phyloP scores from a whole-genome alignment of 257 asterid species.

The Fraxinus cuspidata region DNA sequence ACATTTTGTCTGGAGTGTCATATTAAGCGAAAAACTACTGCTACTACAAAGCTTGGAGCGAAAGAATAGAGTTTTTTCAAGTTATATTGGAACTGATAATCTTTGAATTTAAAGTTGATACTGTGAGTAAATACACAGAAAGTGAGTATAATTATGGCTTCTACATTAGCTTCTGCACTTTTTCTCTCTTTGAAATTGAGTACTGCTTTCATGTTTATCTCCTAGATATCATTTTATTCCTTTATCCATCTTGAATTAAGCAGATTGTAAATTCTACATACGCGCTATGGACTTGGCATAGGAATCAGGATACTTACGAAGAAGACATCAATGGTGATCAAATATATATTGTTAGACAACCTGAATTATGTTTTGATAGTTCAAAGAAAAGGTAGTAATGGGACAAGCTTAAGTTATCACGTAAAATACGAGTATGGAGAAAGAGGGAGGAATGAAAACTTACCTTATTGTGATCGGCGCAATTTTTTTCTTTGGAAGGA shows the following conservation, averaged over 20 bases:
- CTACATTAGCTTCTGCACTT: background rate
- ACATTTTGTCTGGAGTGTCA: too few species aligned
- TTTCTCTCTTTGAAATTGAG: background rate
- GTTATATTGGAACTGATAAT: background rate
- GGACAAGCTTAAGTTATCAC: too few species aligned
- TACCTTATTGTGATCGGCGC: too few species aligned
- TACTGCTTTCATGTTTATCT: background rate
- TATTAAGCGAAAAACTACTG: too few species aligned
- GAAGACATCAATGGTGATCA: constrained; percentile 66
- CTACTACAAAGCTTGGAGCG: background rate
- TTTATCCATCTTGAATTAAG: constrained; percentile 4
- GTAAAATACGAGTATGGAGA: too few species aligned
- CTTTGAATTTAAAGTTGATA: background rate
- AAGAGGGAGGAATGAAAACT: too few species aligned
- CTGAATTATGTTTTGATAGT: constrained; percentile 49
- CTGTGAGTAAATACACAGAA: background rate
- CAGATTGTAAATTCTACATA: constrained; percentile 75
- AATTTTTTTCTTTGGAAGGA: too few species aligned
- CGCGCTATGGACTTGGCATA: constrained; percentile 96
- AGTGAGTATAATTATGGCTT: background rate
- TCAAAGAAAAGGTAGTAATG: too few species aligned
- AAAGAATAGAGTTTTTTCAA: background rate
- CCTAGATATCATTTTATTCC: background rate
- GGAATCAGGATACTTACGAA: constrained; percentile 74
- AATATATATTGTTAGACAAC: constrained; percentile 81